Conservation (phyloP, 257 asterid genomes). For the Asclepias syriaca region DNA sequence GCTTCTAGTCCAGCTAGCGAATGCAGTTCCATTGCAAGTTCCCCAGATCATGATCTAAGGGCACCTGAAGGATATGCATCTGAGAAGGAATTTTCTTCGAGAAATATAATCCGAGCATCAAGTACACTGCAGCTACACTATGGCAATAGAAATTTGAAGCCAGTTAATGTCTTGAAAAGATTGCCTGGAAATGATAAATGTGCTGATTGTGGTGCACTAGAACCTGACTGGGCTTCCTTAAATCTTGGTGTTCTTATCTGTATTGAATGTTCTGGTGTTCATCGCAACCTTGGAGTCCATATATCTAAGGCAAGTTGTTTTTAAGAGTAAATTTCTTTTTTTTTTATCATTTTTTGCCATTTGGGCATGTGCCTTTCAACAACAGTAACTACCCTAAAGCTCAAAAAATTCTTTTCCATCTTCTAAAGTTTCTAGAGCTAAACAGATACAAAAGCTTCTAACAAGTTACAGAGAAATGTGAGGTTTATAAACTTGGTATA, state of each 20-base stretch:
- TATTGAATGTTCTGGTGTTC: conserved; percentile 88
- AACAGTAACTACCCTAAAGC: background rate
- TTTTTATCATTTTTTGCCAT: background rate
- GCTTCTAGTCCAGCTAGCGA: conserved; percentile 84
- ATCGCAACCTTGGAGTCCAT: conserved; percentile 93
- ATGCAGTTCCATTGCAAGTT: conserved; percentile 89
- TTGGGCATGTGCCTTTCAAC: background rate
- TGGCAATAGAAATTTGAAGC: conserved; percentile 47
- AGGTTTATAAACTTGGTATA: background rate
- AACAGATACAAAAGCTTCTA: background rate
- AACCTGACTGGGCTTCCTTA: conserved; percentile 97
- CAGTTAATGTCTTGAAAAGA: conserved; percentile 56
- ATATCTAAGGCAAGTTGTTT: conserved; percentile 71
- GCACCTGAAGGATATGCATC: conserved; percentile 68
- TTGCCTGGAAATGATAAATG: conserved; percentile 88
- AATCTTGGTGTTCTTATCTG: conserved; percentile 84
- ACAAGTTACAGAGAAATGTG: background rate
- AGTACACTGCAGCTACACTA: conserved; percentile 43
- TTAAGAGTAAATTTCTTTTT: background rate
- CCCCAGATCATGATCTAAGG: conserved; percentile 76
- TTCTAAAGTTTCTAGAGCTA: background rate
- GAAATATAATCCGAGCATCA: conserved; percentile 51
- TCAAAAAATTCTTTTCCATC: background rate
- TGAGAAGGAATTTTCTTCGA: conserved; percentile 47
- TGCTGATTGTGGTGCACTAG: conserved; percentile 94